Percentiles rank a stretch among this genome's conserved stretches.
phyloP scores from a whole-genome alignment of 228 moss, liverwort and hornwort genomes.

The Sphagnum fallax region DNA sequence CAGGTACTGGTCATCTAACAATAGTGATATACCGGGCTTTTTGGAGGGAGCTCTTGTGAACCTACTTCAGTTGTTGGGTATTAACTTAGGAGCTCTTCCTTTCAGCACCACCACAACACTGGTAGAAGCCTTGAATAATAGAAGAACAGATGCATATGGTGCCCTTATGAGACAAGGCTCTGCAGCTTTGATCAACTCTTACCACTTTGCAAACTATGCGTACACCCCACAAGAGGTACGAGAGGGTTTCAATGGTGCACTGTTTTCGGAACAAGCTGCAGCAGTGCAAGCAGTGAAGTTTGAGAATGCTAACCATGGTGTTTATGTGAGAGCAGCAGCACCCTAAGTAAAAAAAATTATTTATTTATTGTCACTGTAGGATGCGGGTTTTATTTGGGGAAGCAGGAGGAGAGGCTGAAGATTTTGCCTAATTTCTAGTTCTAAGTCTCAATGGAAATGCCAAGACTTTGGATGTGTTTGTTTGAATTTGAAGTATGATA shows the following conservation, averaged over 20 bases:
- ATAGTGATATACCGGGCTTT: too few relatives aligned
- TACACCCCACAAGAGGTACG: conserved; percentile 24
- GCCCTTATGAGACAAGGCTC: conserved; percentile 30
- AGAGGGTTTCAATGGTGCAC: conserved; percentile 10
- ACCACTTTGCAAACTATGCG: conserved; percentile 6
- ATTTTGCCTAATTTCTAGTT: too few relatives aligned
- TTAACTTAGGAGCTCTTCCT: neutral
- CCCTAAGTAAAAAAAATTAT: too few relatives aligned
- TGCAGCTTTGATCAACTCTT: conserved; percentile 30
- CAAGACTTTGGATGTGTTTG: too few relatives aligned
- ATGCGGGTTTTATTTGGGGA: too few relatives aligned
- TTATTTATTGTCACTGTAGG: too few relatives aligned
- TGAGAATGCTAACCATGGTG: conserved; percentile 33
- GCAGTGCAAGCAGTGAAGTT: conserved; percentile 25
- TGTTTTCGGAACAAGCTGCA: conserved; percentile 21
- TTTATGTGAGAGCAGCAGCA: neutral
- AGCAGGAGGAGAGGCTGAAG: too few relatives aligned
- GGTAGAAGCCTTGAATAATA: conserved; percentile 17
- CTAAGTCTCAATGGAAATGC: too few relatives aligned
- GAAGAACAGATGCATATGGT: conserved; percentile 17
- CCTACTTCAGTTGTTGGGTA: neutral
- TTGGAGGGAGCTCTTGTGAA: neutral
- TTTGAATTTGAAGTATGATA: too few relatives aligned
- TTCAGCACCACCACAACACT: conserved; percentile 32
- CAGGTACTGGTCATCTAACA: too few relatives aligned